phyloP scores from a whole-genome alignment of 1,284 basidiomycete species.

The Spongiforma sp. region DNA sequence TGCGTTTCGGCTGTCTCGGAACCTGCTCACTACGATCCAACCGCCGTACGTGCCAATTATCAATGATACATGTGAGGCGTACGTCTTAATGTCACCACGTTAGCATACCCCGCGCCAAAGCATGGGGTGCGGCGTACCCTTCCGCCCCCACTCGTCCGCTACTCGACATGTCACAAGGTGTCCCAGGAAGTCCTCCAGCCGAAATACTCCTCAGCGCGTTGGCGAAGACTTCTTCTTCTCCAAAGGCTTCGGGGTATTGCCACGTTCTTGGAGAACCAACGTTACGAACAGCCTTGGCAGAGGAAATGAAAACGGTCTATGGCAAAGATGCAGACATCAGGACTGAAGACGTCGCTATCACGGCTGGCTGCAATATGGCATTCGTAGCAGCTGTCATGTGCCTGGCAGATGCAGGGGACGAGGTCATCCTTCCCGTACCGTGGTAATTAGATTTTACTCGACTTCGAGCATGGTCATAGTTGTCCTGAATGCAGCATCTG shows the following conservation, averaged over 20 bases:
- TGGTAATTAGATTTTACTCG: slow-evolving; percentile 49
- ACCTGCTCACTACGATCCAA: slow-evolving; percentile 44
- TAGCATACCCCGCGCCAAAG: slow-evolving; percentile 73
- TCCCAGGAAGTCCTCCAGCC: slow-evolving; percentile 72
- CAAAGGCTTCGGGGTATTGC: slow-evolving; percentile 64
- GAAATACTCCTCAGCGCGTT: slow-evolving; percentile 57
- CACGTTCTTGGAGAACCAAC: slow-evolving; percentile 66
- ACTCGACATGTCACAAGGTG: slow-evolving; percentile 81
- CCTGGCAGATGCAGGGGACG: slow-evolving; percentile 74
- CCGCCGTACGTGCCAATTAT: slow-evolving; percentile 42
- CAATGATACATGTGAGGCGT: not conserved
- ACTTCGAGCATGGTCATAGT: too few relatives aligned
- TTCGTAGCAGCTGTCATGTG: slow-evolving; percentile 70
- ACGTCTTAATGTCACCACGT: not conserved
- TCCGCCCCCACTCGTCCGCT: slow-evolving; percentile 53
- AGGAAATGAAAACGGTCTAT: slow-evolving; percentile 73
- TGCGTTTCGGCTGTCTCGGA: slow-evolving; percentile 45
- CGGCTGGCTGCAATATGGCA: slow-evolving; percentile 74
- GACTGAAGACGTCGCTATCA: slow-evolving; percentile 62
- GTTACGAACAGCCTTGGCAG: slow-evolving; percentile 62
- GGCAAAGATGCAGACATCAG: slow-evolving; percentile 53
- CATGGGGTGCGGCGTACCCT: slow-evolving; percentile 63
- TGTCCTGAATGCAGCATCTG: too few relatives aligned
- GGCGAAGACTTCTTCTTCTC: slow-evolving; percentile 49
- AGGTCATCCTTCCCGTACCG: slow-evolving; percentile 81